These are phyloP conservation scores for Geotrichum siamense DNA, from an alignment of 1,139 yeast genomes.

Conservation along the genomic window DNA sequence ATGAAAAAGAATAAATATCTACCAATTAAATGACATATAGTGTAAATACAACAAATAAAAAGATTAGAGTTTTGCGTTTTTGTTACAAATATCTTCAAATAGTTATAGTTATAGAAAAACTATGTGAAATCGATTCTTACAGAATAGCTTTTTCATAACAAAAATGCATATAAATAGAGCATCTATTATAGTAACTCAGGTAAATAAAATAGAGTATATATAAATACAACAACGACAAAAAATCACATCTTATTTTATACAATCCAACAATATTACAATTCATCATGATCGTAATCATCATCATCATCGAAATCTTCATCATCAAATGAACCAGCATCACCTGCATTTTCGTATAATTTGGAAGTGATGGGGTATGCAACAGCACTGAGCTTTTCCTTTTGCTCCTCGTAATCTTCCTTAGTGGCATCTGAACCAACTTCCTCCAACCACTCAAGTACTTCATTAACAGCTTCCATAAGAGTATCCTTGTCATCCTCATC, in stretches of 20 bases:
- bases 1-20: too few relatives aligned
- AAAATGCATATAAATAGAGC: too few relatives aligned
- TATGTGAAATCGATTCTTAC: too few relatives aligned
- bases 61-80: too few relatives aligned
- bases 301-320: conserved; percentile 48
- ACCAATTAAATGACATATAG: too few relatives aligned
- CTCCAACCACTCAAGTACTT: conserved; percentile 79
- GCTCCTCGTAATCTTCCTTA: conserved; percentile 89
- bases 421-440: conserved; percentile 85
- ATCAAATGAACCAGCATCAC: conserved; percentile 41
- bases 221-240: background rate
- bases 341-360: conserved; percentile 71
- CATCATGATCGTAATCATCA: conserved; percentile 18
- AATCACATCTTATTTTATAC: background rate
- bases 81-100: too few relatives aligned
- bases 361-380: conserved; percentile 90
- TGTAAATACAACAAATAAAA: too few relatives aligned
- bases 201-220: background rate
- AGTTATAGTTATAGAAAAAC: too few relatives aligned
- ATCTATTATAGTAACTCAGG: too few relatives aligned
- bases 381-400: conserved; percentile 76
- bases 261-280: conserved; percentile 13
- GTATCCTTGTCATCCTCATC: conserved; percentile 91
- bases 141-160: too few relatives aligned
- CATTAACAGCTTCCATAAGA: conserved; percentile 79